Conservation (phyloP, 179 eudicot species). For the Spergularia azorica region DNA sequence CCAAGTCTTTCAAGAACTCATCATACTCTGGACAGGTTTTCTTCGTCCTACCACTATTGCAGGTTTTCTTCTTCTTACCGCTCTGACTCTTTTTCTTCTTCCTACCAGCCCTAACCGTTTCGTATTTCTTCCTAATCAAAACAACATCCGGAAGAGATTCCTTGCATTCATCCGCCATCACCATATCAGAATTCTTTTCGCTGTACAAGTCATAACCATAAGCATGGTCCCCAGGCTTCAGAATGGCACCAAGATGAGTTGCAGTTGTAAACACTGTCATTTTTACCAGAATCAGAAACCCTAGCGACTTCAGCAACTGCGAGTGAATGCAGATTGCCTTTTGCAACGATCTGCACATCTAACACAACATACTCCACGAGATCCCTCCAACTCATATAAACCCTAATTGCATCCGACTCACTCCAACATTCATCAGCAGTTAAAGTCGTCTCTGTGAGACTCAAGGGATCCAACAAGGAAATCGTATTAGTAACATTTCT, state of each 20-base stretch:
- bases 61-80: not conserved
- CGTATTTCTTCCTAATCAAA: constrained; percentile 41
- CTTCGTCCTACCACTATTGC: not conserved
- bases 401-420: constrained; percentile 27
- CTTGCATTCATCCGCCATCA: constrained; percentile 32
- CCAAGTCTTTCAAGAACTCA: constrained; percentile 11
- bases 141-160: constrained; percentile 45
- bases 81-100: no score
- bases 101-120: not conserved
- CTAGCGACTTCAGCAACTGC: constrained; percentile 56
- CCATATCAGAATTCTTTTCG: constrained; percentile 27
- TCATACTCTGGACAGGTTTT: constrained; percentile 12
- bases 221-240: constrained; percentile 46
- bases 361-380: constrained; percentile 51
- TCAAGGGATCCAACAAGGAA: constrained; percentile 41
- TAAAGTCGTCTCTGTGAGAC: constrained; percentile 31
- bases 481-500: constrained; percentile 30
- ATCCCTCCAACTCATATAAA: constrained; percentile 41
- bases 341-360: constrained; percentile 35
- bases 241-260: constrained; percentile 51
- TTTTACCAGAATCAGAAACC: constrained; percentile 49
- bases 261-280: constrained; percentile 37
- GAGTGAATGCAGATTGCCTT: constrained; percentile 18
- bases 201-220: constrained; percentile 46
- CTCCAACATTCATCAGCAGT: constrained; percentile 49